These are phyloP conservation scores for Talaromyces pinophilus DNA, from an alignment of 2,329 filamentous ascomycete species.

Conservation along the genomic window DNA sequence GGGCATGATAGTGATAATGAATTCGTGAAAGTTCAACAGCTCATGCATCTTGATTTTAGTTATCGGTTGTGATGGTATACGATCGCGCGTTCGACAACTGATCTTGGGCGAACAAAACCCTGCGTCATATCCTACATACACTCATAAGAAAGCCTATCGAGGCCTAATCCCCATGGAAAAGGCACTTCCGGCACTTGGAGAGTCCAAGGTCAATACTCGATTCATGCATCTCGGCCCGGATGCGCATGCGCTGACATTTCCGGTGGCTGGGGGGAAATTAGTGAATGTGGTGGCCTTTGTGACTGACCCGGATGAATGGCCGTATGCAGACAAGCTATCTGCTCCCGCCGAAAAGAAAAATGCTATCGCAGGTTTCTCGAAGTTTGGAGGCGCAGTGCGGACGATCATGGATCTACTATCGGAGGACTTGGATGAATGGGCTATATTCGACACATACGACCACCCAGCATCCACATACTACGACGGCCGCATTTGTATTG, in stretches of 20 bases:
- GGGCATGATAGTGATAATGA: neutral
- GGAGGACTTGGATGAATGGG: conserved; percentile 33
- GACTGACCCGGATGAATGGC: conserved; percentile 12
- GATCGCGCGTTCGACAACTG: conserved; percentile 34
- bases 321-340: conserved; percentile 23
- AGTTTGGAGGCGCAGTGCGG: conserved; percentile 46
- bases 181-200: conserved; percentile 52
- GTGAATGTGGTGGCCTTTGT: conserved; percentile 23
- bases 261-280: conserved; percentile 45
- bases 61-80: conserved; percentile 43
- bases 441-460: conserved; percentile 37
- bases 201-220: conserved; percentile 51
- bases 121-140: conserved; percentile 30
- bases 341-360: conserved; percentile 41
- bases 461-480: conserved; percentile 34
- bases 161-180: conserved; percentile 54
- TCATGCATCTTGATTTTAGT: conserved; percentile 25
- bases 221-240: conserved; percentile 60
- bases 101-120: conserved; percentile 31
- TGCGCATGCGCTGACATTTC: conserved; percentile 63
- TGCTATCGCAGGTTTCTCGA: conserved; percentile 43
- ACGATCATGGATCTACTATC: conserved; percentile 16
- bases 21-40: neutral
- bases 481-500: conserved; percentile 33
- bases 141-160: conserved; percentile 39